These are phyloP conservation scores for Pleurotus pulmonarius DNA, from an alignment of 768 basidiomycete genomes.

Conservation along the genomic window DNA sequence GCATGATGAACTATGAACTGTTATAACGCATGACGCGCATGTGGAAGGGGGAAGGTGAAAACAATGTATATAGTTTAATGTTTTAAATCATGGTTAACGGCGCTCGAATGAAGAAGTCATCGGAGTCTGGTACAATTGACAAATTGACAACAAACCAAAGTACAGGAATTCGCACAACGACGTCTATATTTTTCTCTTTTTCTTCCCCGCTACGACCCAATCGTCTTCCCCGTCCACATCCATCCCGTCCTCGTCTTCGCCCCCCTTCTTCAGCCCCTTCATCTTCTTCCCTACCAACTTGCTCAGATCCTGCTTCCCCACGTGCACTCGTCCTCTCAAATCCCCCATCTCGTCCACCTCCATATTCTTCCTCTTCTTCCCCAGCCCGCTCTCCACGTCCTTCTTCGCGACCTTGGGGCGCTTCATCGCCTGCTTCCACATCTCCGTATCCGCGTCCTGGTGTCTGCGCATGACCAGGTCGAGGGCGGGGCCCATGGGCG, in stretches of 20 bases:
- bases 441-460: conserved; percentile 70
- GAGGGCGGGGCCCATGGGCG: conserved; percentile 88
- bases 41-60: too few species aligned
- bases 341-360: conserved; percentile 99
- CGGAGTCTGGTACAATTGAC: too few species aligned
- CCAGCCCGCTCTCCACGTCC: conserved; percentile 80
- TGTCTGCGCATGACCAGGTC: conserved; percentile 79
- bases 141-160: too few species aligned
- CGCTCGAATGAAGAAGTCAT: too few species aligned
- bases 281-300: conserved; percentile 92
- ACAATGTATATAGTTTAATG: too few species aligned
- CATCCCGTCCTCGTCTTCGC: conserved; percentile 11
- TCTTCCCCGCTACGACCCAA: conserved; percentile 17
- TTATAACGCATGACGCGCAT: too few species aligned
- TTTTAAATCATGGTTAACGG: too few species aligned
- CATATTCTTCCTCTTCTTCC: conserved; percentile 91
- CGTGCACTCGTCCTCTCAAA: conserved; percentile 83
- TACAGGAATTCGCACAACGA: neutral
- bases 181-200: neutral
- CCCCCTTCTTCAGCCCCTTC: conserved; percentile 75
- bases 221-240: conserved; percentile 18
- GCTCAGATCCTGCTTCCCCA: conserved; percentile 83
- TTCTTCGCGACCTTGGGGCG: conserved; percentile 86
- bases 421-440: conserved; percentile 77
- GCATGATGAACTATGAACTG: too few species aligned